A percentile compares a stretch with the other conserved stretches of the same genome.
phyloP scores from a whole-genome alignment of 495 filamentous ascomycete species.

The Penicillium cataractarum region DNA sequence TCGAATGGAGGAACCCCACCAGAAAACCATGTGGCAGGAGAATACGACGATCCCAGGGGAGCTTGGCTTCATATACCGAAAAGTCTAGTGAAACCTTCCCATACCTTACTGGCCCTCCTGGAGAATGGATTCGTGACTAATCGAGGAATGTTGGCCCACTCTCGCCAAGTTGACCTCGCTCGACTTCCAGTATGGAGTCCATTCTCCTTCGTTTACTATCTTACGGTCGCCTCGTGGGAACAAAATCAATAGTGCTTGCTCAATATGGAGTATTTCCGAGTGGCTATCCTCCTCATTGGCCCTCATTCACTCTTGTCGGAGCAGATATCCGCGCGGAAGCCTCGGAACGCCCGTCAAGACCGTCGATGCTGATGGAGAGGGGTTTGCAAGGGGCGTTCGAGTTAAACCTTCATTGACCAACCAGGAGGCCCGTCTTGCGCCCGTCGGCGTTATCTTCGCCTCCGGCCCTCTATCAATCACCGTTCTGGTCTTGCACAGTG shows the following conservation, averaged over 20 bases:
- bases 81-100: neutral
- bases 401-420: slow-evolving; percentile 3
- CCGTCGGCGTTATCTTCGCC: slow-evolving; percentile 3
- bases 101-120: no score
- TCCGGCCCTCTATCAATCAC: slow-evolving; percentile 1
- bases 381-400: neutral
- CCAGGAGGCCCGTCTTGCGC: neutral
- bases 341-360: neutral
- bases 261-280: neutral
- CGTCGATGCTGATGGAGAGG: neutral
- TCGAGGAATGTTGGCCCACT: slow-evolving; percentile 10
- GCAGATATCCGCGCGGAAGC: neutral
- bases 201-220: neutral
- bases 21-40: slow-evolving; percentile 27
- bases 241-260: neutral
- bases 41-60: slow-evolving; percentile 21
- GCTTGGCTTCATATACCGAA: slow-evolving; percentile 11
- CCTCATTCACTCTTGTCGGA: neutral
- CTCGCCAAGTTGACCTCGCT: neutral
- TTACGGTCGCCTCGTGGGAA: neutral
- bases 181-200: no score
- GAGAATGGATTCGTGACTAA: slow-evolving; percentile 14
- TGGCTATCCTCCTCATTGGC: neutral
- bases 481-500: neutral
- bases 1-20: slow-evolving; percentile 19